Base-by-base conservation (phyloP, 1,284 basidiomycete genomes). In the Jaminaea rosea region DNA sequence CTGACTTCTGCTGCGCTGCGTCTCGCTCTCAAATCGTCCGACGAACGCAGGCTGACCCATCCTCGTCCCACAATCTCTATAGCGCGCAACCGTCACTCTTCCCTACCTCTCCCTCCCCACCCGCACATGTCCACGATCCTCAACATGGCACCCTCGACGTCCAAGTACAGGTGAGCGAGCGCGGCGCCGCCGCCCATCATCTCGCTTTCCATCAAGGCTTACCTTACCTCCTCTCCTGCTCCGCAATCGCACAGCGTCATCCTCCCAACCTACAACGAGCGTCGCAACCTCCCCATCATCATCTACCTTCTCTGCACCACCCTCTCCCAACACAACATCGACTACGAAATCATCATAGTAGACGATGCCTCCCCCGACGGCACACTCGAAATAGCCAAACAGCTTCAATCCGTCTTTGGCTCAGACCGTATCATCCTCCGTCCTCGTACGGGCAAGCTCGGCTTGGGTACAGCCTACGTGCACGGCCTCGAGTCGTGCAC, bases 281-380 rank as follows among this genome's bases (percentile, higher is more conserved):
- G 89, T 65, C 87, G 87, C 77, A 92, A 93, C 72, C 76, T 93
- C 19, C 89, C 89, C 0, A 81, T 92, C 48, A 86, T 92, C 57
- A 48, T 65, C 45, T 65, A 59, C 31, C 44, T 65, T n/a, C 48
- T 65, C 17, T 59, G 57, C 49, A 49, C 49, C 17, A 63, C 51
- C 47, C 62, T 65, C 53, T 41, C 52, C 39, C 28, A 37, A 31
- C 49, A 60, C 41, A n/a, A 31, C 24, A 47, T 65, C 29, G 76
- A 77, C 49, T 93, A 87, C 85, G 89, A 93, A 76, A 80, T 92
- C 54, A 84, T 93, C 59, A 79, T 93, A 23, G 89, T 93, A 11
- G 89, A 93, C 71, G 89, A 92, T 69, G 86, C 85, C 44, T 88
- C 85, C 70, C 89, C 89, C 15, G 89, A 93, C 72, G 89, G 89